Conservation (phyloP, 179 eudicot species). For the Gypsophila paniculata region DNA sequence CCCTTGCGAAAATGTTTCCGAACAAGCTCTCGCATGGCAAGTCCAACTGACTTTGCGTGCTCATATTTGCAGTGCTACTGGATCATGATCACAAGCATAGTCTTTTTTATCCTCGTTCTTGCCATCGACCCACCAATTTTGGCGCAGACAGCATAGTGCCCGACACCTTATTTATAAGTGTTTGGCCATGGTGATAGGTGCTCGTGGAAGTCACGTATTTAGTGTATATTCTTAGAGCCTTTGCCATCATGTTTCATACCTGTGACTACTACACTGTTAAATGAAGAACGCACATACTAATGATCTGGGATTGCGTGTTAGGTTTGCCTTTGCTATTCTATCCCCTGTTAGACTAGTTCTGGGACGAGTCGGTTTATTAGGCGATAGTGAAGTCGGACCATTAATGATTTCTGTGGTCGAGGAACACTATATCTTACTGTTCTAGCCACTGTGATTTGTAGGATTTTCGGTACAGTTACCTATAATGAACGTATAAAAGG, state of each 20-base stretch:
- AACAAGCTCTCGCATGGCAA: not conserved
- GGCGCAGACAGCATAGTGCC: constrained; percentile 8
- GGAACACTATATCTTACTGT: constrained; percentile 3
- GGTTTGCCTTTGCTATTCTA: not conserved
- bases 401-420: not conserved
- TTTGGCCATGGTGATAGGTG: constrained; percentile 22
- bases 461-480: constrained; percentile 14
- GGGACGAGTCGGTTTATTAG: constrained; percentile 6
- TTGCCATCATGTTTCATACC: constrained; percentile 8
- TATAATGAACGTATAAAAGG: constrained; percentile 8
- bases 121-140: constrained; percentile 19
- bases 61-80: not conserved
- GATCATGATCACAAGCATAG: not conserved
- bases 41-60: not conserved
- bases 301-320: too few species aligned
- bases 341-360: constrained; percentile 6
- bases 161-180: not conserved
- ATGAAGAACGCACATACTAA: not conserved
- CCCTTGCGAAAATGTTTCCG: too few species aligned
- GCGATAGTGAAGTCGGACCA: not conserved
- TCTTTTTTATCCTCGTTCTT: constrained; percentile 15
- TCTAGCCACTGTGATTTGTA: constrained; percentile 16
- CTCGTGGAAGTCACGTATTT: constrained; percentile 13
- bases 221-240: constrained; percentile 23
- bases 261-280: not conserved